Percentiles rank a stretch among this genome's conserved stretches.
Evolutionary conservation across 768 basidiomycete species (phyloP).

Genomic region (Inosperma sp.): DNA sequence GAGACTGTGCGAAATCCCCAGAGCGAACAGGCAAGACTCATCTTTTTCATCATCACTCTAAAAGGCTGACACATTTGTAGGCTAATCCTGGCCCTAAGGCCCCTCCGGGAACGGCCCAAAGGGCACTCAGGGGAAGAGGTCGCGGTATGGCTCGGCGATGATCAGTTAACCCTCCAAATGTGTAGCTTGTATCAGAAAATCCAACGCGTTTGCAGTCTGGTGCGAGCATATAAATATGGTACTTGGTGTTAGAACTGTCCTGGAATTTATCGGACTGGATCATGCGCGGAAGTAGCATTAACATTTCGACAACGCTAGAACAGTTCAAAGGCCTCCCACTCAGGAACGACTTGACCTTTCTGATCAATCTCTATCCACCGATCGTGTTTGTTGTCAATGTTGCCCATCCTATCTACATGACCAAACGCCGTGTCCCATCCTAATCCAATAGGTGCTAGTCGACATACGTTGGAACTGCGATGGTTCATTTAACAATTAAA

Average conservation of each 20-base stretch:
- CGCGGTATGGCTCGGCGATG: constrained; percentile 76
- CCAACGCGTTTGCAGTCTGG: too few relatives aligned
- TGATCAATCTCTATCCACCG: constrained; percentile 68
- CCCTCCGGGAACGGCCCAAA: constrained; percentile 86
- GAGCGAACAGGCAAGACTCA: constrained; percentile 72
- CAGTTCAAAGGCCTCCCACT: constrained; percentile 56
- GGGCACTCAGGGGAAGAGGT: constrained; percentile 82
- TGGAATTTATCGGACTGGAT: too few relatives aligned
- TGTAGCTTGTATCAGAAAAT: too few relatives aligned
- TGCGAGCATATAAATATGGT: too few relatives aligned
- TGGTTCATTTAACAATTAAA: constrained; percentile 7
- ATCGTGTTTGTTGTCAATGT: constrained; percentile 40
- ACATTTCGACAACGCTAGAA: constrained; percentile 28
- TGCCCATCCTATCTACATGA: constrained; percentile 41
- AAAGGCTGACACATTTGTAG: constrained; percentile 37
- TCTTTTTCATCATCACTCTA: constrained; percentile 1
- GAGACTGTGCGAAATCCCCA: constrained; percentile 97
- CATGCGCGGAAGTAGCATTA: too few relatives aligned
- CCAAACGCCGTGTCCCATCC: constrained; percentile 66
- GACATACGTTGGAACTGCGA: constrained; percentile 57
- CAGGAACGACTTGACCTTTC: constrained; percentile 48
- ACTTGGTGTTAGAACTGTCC: neutral
- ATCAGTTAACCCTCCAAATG: too few relatives aligned
- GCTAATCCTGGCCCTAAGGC: constrained; percentile 81
- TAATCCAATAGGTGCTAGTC: constrained; percentile 52